Evolutionary conservation across 108 stramenopile genomes (phyloP).

Genomic region (Seminavis robusta): DNA sequence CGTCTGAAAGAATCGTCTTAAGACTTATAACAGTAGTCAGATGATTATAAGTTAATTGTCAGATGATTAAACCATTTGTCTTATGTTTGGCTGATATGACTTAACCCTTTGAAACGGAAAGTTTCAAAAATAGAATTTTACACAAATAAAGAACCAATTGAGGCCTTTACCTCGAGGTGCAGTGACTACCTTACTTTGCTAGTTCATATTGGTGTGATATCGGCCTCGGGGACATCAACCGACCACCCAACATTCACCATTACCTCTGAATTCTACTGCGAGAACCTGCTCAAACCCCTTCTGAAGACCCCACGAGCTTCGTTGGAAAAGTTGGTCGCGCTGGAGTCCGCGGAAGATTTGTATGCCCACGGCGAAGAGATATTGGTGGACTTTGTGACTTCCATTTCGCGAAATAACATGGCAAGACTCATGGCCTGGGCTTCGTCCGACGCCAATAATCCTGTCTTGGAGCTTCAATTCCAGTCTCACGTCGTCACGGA

Average conservation of each 20-base stretch:
- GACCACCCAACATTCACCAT: neutral
- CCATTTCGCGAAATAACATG: neutral
- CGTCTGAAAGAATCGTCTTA: no score
- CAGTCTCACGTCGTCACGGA: neutral
- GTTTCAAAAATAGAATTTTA: no score
- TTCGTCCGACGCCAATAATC: neutral
- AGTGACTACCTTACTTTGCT: conserved; percentile 1
- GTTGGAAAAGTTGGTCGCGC: no score
- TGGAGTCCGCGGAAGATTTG: no score
- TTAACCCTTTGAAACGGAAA: no score
- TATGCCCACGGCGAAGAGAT: neutral
- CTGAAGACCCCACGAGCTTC: neutral
- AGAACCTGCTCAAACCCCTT: neutral
- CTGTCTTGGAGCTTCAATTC: neutral
- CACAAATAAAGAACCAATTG: no score
- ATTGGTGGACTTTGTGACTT: neutral
- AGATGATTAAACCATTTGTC: no score
- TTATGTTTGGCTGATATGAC: no score
- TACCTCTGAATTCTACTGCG: neutral
- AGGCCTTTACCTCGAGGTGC: no score
- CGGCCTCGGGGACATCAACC: neutral
- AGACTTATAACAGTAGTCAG: no score
- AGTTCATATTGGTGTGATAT: conserved; percentile 1
- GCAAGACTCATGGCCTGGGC: neutral
- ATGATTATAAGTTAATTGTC: no score